Evolutionary conservation across 176 grass and related monocot species (phyloP).

Genomic region (Phyllostachys edulis): DNA sequence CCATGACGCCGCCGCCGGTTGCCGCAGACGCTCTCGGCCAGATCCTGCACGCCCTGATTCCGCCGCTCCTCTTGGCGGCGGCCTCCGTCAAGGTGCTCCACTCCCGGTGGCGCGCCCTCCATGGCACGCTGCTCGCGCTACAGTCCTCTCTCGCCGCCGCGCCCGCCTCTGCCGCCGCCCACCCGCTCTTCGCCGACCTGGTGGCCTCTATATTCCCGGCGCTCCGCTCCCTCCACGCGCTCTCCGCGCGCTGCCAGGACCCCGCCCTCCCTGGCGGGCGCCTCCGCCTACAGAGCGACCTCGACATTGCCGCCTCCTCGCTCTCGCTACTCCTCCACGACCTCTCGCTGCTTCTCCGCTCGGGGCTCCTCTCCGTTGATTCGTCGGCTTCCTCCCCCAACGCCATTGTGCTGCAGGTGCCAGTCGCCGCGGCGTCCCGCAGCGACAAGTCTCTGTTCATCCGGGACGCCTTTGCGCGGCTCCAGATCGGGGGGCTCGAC

Average conservation of each 20-base stretch:
- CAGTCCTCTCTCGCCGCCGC: slow-evolving; percentile 49
- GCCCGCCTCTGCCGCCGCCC: slow-evolving; percentile 33
- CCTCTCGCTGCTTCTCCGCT: slow-evolving; percentile 57
- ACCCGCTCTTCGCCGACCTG: slow-evolving; percentile 69
- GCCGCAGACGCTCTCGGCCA: slow-evolving; percentile 48
- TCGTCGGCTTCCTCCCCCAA: slow-evolving; percentile 18
- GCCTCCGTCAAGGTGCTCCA: slow-evolving; percentile 62
- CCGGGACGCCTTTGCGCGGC: slow-evolving; percentile 70
- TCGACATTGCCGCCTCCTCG: slow-evolving; percentile 71
- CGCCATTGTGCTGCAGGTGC: slow-evolving; percentile 72
- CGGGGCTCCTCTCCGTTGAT: slow-evolving; percentile 38
- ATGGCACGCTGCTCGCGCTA: slow-evolving; percentile 52
- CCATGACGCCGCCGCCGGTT: slow-evolving; percentile 29
- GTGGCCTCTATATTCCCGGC: slow-evolving; percentile 42
- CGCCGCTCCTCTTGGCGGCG: slow-evolving; percentile 48
- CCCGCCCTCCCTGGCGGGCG: slow-evolving; percentile 55
- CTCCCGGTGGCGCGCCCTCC: slow-evolving; percentile 63
- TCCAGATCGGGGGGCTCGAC: slow-evolving; percentile 81
- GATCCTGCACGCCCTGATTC: slow-evolving; percentile 60
- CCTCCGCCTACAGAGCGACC: slow-evolving; percentile 74
- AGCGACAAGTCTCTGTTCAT: slow-evolving; percentile 64
- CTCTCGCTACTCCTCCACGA: slow-evolving; percentile 75
- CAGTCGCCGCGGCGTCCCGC: slow-evolving; percentile 45
- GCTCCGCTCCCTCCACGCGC: slow-evolving; percentile 53
- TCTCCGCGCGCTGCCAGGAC: slow-evolving; percentile 63